Percentiles rank a stretch among this genome's conserved stretches.
Conservation (phyloP, 495 filamentous ascomycete species). For the Talaromyces adpressus region DNA sequence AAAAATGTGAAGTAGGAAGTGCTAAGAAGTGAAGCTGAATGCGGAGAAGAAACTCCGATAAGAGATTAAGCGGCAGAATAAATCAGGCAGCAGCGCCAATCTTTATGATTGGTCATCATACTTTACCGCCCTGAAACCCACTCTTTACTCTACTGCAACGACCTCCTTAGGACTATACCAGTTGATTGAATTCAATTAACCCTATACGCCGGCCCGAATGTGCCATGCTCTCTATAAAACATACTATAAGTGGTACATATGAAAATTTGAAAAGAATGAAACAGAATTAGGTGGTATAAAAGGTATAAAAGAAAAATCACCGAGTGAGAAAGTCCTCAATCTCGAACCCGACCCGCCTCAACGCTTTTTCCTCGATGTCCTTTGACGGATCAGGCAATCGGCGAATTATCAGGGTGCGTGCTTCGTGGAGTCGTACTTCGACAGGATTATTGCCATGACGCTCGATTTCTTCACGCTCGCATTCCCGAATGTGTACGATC, state of each 20-base stretch:
- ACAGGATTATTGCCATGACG: constrained; percentile 35
- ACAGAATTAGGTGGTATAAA: background rate
- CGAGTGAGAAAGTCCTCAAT: constrained; percentile 68
- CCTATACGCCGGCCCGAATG: background rate
- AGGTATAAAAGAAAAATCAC: constrained; percentile 11
- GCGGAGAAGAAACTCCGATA: constrained; percentile 2
- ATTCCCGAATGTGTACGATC: constrained; percentile 56
- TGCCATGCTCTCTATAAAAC: background rate
- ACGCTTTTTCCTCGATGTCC: constrained; percentile 55
- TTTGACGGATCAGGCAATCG: constrained; percentile 27
- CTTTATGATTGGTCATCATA: background rate
- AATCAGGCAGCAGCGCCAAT: background rate
- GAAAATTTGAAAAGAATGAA: background rate
- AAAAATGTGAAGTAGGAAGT: background rate
- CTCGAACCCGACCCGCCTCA: constrained; percentile 73
- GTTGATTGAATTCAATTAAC: background rate
- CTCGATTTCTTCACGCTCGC: constrained; percentile 39
- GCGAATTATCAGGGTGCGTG: constrained; percentile 52
- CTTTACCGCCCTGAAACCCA: background rate
- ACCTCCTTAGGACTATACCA: background rate
- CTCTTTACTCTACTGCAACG: background rate
- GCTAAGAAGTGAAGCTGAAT: background rate
- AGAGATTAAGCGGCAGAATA: constrained; percentile 7
- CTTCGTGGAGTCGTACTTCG: constrained; percentile 46
- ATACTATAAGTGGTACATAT: background rate